phyloP scores from a whole-genome alignment of 2,329 filamentous ascomycete species.

The Trichoderma guizhouense region DNA sequence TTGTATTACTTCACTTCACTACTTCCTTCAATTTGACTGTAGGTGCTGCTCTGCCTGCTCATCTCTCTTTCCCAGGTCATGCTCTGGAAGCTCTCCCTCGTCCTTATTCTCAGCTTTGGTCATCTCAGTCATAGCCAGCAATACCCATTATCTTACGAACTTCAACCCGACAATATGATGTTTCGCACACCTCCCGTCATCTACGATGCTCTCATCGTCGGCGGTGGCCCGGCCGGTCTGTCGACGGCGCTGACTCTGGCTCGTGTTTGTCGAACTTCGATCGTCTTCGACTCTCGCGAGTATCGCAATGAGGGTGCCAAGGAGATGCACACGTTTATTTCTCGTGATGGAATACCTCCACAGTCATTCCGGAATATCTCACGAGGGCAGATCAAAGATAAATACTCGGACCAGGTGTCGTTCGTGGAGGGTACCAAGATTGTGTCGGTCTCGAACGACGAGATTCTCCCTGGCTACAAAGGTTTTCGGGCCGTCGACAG shows the following conservation, averaged over 20 bases:
- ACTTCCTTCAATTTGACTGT: not conserved
- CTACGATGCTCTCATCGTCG: conserved; percentile 48
- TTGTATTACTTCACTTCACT: not conserved
- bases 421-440: conserved; percentile 2
- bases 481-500: conserved; percentile 41
- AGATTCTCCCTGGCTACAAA: conserved; percentile 14
- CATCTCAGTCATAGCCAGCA: not conserved
- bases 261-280: conserved; percentile 45
- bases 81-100: not conserved
- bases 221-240: conserved; percentile 49
- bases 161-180: not conserved
- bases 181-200: not conserved
- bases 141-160: not conserved
- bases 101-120: not conserved
- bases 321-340: conserved; percentile 47
- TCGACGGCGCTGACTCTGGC: conserved; percentile 45
- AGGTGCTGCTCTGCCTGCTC: not conserved
- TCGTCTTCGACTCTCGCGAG: conserved; percentile 48
- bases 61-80: not conserved
- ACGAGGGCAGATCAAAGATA: conserved; percentile 30
- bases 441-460: conserved; percentile 28
- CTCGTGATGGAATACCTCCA: conserved; percentile 39
- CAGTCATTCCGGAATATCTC: conserved; percentile 35
- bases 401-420: conserved; percentile 36
- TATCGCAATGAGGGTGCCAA: conserved; percentile 49